These are phyloP conservation scores for Diaporthe sp. DNA, from an alignment of 2,329 filamentous ascomycete species.

Conservation along the genomic window DNA sequence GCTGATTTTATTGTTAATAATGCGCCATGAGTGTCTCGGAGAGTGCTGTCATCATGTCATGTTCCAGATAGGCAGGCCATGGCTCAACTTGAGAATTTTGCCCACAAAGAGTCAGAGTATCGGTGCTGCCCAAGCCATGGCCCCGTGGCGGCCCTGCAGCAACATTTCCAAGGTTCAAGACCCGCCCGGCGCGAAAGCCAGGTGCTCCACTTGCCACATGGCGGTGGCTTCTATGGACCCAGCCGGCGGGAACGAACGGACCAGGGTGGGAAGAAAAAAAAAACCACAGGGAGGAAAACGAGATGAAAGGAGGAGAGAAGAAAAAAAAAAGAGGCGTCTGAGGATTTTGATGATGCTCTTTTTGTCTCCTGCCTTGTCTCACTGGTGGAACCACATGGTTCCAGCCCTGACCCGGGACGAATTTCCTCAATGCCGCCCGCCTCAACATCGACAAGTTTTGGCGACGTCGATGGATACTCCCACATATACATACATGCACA, in stretches of 20 bases:
- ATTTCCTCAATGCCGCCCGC: slow-evolving; percentile 3
- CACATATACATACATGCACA: background rate
- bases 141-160: slow-evolving; percentile 32
- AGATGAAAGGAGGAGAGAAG: background rate
- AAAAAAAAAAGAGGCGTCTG: slow-evolving; percentile 16
- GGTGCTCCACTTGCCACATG: slow-evolving; percentile 41
- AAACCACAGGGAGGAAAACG: background rate
- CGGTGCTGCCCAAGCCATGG: slow-evolving; percentile 38
- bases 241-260: slow-evolving; percentile 17
- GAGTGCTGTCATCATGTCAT: slow-evolving; percentile 35
- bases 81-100: slow-evolving; percentile 31
- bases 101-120: slow-evolving; percentile 29
- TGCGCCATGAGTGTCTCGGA: slow-evolving; percentile 37
- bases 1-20: slow-evolving; percentile 16
- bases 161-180: background rate
- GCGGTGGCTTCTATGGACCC: slow-evolving; percentile 30
- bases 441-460: slow-evolving; percentile 8
- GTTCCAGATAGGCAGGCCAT: slow-evolving; percentile 16
- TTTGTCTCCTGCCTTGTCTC: slow-evolving; percentile 26
- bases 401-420: slow-evolving; percentile 18
- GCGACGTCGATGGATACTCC: slow-evolving; percentile 2
- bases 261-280: background rate
- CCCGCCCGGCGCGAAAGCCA: slow-evolving; percentile 21
- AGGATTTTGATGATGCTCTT: slow-evolving; percentile 26
- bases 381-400: slow-evolving; percentile 26